A percentile compares a stretch with the other conserved stretches of the same genome.
Conservation (phyloP, 1,284 basidiomycete species). For the Marasmius sp. region DNA sequence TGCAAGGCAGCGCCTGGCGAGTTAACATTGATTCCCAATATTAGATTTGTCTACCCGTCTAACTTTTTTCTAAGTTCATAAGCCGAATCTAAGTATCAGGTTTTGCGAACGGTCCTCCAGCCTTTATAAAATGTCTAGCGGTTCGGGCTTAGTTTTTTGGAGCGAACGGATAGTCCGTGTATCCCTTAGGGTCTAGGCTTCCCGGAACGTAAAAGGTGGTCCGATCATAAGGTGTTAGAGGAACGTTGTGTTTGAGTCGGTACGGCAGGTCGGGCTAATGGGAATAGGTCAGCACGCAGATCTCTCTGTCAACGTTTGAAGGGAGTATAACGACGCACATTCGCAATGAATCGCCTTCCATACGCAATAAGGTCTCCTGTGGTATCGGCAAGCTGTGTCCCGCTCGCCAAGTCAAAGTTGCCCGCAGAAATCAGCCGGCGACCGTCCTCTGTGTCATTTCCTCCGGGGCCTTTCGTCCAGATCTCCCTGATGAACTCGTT, state of each 20-base stretch:
- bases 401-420: slow-evolving; percentile 37
- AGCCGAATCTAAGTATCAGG: too few species aligned
- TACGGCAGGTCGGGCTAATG: background rate
- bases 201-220: slow-evolving; percentile 26
- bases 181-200: slow-evolving; percentile 26
- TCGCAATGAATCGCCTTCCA: slow-evolving; percentile 30
- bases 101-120: too few species aligned
- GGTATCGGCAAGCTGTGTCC: slow-evolving; percentile 31
- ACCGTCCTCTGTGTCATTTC: slow-evolving; percentile 19
- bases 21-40: too few species aligned
- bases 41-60: too few species aligned
- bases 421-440: slow-evolving; percentile 47
- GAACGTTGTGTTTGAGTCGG: slow-evolving; percentile 13
- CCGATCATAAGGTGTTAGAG: slow-evolving; percentile 25
- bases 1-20: too few species aligned
- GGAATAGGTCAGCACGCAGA: background rate
- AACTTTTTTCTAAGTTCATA: too few species aligned
- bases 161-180: slow-evolving; percentile 35
- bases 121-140: too few species aligned
- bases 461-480: slow-evolving; percentile 21
- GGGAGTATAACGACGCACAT: background rate
- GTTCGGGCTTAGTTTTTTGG: too few species aligned
- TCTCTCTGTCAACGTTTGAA: background rate
- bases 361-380: slow-evolving; percentile 41
- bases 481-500: slow-evolving; percentile 36